Percentiles rank a stretch among this genome's conserved stretches.
phyloP scores from a whole-genome alignment of 192 early-diverging fungal species.

The Umbelopsis vinacea region DNA sequence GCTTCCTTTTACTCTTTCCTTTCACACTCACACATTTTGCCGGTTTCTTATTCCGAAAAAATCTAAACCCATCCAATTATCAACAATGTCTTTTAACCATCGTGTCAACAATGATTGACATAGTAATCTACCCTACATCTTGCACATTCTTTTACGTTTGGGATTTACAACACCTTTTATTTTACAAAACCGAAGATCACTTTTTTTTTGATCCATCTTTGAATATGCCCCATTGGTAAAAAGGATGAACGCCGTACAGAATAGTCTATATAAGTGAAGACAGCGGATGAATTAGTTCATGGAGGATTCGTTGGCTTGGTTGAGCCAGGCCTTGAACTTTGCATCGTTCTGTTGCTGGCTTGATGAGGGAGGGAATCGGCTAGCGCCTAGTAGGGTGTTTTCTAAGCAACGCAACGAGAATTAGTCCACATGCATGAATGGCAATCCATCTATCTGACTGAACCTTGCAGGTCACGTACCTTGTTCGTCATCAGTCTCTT shows the following conservation, averaged over 20 bases:
- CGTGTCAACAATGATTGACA: no score
- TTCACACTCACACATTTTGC: background rate
- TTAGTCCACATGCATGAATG: no score
- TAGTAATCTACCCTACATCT: background rate
- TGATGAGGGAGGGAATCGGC: conserved; percentile 35
- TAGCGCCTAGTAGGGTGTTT: conserved; percentile 30
- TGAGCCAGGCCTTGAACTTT: conserved; percentile 41
- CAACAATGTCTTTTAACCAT: no score
- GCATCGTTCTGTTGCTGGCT: conserved; percentile 29
- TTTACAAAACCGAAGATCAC: background rate
- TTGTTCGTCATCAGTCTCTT: conserved; percentile 16
- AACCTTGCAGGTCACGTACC: background rate
- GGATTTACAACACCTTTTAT: background rate
- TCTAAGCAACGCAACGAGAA: conserved; percentile 6
- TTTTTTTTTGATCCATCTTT: background rate
- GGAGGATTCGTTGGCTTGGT: conserved; percentile 27
- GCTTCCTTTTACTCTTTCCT: background rate
- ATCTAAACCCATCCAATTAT: background rate
- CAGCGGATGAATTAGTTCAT: background rate
- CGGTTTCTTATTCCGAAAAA: background rate
- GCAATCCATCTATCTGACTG: no score
- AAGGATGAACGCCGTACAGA: background rate
- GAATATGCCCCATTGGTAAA: background rate
- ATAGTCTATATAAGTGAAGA: background rate
- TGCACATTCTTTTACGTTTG: background rate